phyloP scores from a whole-genome alignment of 2,329 filamentous ascomycete genomes.

The Tolypocladium tropicale region DNA sequence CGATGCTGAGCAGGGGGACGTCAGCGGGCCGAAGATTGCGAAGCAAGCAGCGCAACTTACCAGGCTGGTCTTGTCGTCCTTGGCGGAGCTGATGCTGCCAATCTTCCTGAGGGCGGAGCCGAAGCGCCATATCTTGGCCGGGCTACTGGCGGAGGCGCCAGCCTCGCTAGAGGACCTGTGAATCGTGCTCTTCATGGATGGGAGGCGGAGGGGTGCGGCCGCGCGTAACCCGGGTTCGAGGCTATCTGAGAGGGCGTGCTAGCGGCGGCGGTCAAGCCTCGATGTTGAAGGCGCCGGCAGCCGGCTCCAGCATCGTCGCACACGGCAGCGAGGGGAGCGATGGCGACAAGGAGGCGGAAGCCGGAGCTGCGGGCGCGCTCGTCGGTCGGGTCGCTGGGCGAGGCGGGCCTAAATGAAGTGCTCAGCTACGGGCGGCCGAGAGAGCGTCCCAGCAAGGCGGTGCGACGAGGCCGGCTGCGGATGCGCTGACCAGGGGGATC shows the following conservation, averaged over 20 bases:
- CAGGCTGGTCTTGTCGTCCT: constrained; percentile 8
- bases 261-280: not conserved
- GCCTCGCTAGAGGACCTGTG: constrained; percentile 19
- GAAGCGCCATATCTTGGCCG: constrained; percentile 12
- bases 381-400: not conserved
- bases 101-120: constrained; percentile 10
- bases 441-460: not conserved
- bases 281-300: not conserved
- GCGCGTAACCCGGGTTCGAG: not conserved
- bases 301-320: not conserved
- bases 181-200: constrained; percentile 13
- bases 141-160: constrained; percentile 6
- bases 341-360: not conserved
- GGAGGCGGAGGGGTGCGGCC: not conserved
- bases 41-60: no score
- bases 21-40: no score
- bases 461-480: not conserved
- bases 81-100: constrained; percentile 9
- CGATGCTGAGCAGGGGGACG: not conserved
- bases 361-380: not conserved
- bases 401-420: not conserved
- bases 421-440: not conserved
- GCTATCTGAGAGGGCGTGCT: constrained; percentile 1
- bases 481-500: not conserved
- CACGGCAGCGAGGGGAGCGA: not conserved